phyloP scores from a whole-genome alignment of 352 stramenopile species.

The Globisporangium mamillatum region DNA sequence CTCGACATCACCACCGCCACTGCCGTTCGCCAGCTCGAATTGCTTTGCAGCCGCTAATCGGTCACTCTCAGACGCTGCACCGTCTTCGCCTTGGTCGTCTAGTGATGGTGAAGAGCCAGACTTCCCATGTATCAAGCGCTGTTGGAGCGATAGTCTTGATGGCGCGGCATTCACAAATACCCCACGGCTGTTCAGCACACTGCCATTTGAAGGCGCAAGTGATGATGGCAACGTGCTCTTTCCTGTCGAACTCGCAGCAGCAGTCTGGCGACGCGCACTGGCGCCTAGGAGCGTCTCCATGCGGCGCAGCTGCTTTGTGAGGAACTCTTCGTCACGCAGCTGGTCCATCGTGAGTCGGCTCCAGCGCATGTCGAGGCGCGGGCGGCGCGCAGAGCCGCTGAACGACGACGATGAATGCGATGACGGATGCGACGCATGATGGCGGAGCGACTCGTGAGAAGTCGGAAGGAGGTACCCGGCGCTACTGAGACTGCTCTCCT shows the following conservation, averaged over 20 bases:
- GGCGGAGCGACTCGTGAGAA: neutral
- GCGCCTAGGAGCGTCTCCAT: slow-evolving; percentile 46
- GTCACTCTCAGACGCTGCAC: slow-evolving; percentile 21
- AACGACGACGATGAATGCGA: neutral
- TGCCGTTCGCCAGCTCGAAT: neutral
- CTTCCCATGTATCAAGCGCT: slow-evolving; percentile 18
- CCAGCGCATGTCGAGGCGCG: slow-evolving; percentile 59
- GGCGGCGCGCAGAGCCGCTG: slow-evolving; percentile 9
- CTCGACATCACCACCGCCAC: neutral
- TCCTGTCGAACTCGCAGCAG: neutral
- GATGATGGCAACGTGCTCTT: neutral
- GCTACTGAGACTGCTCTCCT: slow-evolving; percentile 15
- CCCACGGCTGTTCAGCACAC: neutral
- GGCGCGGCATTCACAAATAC: slow-evolving; percentile 19
- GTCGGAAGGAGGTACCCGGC: slow-evolving; percentile 8
- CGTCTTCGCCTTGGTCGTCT: slow-evolving; percentile 20
- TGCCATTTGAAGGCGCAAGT: neutral
- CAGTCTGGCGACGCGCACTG: slow-evolving; percentile 14
- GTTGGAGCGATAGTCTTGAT: slow-evolving; percentile 12
- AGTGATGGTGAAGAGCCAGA: slow-evolving; percentile 14
- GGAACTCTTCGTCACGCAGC: slow-evolving; percentile 63
- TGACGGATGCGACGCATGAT: neutral
- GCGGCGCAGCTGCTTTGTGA: slow-evolving; percentile 61
- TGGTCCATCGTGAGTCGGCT: slow-evolving; percentile 58
- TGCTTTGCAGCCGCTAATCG: neutral